Conservation (phyloP, 805 yeast genomes). For the Ogataea neopini region DNA sequence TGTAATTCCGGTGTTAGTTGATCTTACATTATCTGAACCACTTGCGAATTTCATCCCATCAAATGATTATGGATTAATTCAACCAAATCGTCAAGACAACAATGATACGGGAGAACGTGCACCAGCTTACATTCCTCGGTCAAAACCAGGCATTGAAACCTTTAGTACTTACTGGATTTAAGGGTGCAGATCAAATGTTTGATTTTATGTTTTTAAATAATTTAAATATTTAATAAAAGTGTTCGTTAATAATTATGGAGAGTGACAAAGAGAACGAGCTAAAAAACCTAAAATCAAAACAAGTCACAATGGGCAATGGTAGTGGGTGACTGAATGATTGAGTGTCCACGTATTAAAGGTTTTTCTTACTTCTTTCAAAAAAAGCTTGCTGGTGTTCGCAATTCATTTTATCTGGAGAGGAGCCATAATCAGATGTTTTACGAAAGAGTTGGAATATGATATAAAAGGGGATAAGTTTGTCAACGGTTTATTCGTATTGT, state of each 20-base stretch:
- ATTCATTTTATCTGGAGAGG: too few species aligned
- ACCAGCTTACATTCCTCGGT: constrained; percentile 43
- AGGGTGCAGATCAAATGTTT: neutral
- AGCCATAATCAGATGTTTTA: too few species aligned
- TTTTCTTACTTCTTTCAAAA: too few species aligned
- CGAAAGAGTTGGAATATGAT: too few species aligned
- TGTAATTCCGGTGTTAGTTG: constrained; percentile 48
- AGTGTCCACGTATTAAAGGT: too few species aligned
- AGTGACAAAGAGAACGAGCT: neutral
- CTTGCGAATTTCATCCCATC: constrained; percentile 23
- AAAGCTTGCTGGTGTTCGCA: too few species aligned
- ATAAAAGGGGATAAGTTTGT: too few species aligned
- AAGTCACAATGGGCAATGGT: too few species aligned
- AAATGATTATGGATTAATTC: constrained; percentile 44
- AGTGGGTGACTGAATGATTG: too few species aligned
- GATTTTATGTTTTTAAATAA: constrained; percentile 1
- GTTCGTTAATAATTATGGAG: neutral
- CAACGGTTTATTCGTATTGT: too few species aligned
- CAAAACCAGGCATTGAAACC: constrained; percentile 27
- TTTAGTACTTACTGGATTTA: constrained; percentile 32
- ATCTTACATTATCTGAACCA: constrained; percentile 17
- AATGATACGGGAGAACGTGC: constrained; percentile 67
- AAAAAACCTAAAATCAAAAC: neutral
- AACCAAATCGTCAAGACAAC: constrained; percentile 60
- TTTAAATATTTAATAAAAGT: neutral